Conservation (phyloP, 352 stramenopile genomes). For the Phytophthora pisi region DNA sequence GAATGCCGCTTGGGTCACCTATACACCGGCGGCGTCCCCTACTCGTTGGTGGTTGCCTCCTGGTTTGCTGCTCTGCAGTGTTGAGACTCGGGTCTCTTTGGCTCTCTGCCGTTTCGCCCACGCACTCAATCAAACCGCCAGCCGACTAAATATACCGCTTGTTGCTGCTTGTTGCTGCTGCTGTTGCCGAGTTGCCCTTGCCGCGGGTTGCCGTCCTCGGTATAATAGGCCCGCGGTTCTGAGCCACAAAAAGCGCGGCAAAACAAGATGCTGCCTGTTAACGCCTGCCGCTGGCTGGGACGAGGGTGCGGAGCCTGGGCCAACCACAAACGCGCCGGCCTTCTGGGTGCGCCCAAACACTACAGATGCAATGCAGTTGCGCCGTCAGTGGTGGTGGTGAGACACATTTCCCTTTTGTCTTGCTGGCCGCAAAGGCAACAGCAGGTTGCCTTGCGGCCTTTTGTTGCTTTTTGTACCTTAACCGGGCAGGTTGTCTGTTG, state of each 20-base stretch:
- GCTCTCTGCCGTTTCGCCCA: constrained; percentile 32
- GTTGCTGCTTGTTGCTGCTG: no score
- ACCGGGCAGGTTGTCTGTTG: neutral
- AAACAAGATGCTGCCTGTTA: constrained; percentile 20
- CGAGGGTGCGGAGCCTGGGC: neutral
- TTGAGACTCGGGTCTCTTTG: constrained; percentile 31
- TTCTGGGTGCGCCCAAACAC: constrained; percentile 9
- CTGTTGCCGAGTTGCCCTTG: no score
- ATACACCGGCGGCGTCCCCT: constrained; percentile 39
- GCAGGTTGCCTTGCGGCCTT: constrained; percentile 1
- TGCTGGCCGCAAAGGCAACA: constrained; percentile 1
- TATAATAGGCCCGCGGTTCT: constrained; percentile 13
- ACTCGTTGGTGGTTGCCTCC: constrained; percentile 33
- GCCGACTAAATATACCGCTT: constrained; percentile 33
- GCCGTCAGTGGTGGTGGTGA: constrained; percentile 14
- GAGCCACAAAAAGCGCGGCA: constrained; percentile 16
- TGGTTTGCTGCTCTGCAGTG: constrained; percentile 1
- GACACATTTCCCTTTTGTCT: constrained; percentile 16
- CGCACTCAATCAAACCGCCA: constrained; percentile 14
- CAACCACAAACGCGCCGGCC: constrained; percentile 13
- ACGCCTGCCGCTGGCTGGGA: constrained; percentile 1
- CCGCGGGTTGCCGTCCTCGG: constrained; percentile 20
- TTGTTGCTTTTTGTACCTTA: neutral
- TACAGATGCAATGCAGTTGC: constrained; percentile 17
- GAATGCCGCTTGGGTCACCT: constrained; percentile 56